Percentiles rank a stretch among this genome's conserved stretches.
Conservation (phyloP, 306 rosid genomes). For the Quercus berberidifolia region DNA sequence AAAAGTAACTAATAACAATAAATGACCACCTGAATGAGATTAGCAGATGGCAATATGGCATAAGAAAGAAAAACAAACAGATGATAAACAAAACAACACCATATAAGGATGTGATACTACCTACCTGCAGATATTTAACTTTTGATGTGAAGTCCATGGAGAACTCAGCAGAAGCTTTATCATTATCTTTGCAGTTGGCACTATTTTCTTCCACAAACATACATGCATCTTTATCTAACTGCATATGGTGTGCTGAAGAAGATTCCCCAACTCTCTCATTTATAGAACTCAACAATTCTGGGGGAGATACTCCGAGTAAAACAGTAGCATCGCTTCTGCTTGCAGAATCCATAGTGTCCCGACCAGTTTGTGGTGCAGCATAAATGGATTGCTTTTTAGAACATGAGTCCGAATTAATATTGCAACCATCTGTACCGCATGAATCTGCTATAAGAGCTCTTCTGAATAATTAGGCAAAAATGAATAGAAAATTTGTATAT, state of each 20-base stretch:
- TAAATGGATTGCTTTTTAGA: conserved; percentile 31
- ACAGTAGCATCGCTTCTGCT: conserved; percentile 37
- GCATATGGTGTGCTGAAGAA: conserved; percentile 16
- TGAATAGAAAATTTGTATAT: conserved; percentile 4
- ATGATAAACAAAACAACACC: conserved; percentile 1
- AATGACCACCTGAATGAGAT: conserved; percentile 7
- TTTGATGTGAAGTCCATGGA: background rate
- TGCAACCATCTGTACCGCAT: conserved; percentile 27
- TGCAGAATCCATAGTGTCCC: conserved; percentile 34
- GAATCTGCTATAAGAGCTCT: conserved; percentile 29
- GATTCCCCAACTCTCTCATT: conserved; percentile 17
- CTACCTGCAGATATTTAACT: conserved; percentile 16
- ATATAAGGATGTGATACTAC: background rate
- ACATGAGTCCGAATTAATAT: conserved; percentile 34
- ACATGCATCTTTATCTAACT: conserved; percentile 15
- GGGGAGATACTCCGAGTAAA: conserved; percentile 29
- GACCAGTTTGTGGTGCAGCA: conserved; percentile 15
- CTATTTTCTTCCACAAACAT: conserved; percentile 13
- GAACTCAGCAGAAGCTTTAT: conserved; percentile 5
- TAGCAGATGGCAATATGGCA: conserved; percentile 10
- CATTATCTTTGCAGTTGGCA: conserved; percentile 15
- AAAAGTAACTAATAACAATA: conserved; percentile 5
- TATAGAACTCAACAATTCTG: conserved; percentile 22
- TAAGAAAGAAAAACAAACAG: background rate
- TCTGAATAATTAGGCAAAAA: conserved; percentile 13